Percentiles rank a stretch among this genome's conserved stretches.
These are phyloP conservation scores for Dothiorella sarmentorum DNA, from an alignment of 2,329 filamentous ascomycete genomes.

Conservation along the genomic window DNA sequence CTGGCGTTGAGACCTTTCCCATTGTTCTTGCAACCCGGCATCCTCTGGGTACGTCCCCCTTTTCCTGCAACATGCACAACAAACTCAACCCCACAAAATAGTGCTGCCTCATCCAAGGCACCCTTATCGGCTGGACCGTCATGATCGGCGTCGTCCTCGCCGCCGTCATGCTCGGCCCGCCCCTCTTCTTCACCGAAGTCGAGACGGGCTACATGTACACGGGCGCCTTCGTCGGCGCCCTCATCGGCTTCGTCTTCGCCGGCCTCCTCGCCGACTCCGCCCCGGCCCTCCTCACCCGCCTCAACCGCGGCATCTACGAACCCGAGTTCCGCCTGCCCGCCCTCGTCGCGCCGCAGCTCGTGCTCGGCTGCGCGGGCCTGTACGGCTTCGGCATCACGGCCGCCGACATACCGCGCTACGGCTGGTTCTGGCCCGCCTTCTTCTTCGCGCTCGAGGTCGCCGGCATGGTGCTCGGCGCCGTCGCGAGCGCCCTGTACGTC, in stretches of 20 bases:
- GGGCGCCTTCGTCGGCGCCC: slow-evolving; percentile 77
- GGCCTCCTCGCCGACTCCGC: slow-evolving; percentile 71
- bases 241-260: slow-evolving; percentile 72
- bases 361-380: slow-evolving; percentile 73
- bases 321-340: slow-evolving; percentile 68
- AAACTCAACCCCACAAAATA: background rate
- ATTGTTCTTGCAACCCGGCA: slow-evolving; percentile 77
- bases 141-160: slow-evolving; percentile 82
- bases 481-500: slow-evolving; percentile 81
- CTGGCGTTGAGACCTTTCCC: slow-evolving; percentile 71
- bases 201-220: slow-evolving; percentile 84
- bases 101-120: slow-evolving; percentile 74
- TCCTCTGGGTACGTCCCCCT: slow-evolving; percentile 59
- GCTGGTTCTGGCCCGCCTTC: slow-evolving; percentile 70
- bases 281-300: slow-evolving; percentile 65
- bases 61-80: background rate
- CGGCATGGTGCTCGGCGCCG: slow-evolving; percentile 89
- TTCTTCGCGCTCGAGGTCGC: slow-evolving; percentile 83
- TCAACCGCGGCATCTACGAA: slow-evolving; percentile 64
- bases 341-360: slow-evolving; percentile 75
- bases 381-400: slow-evolving; percentile 81
- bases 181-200: slow-evolving; percentile 77
- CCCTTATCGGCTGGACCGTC: slow-evolving; percentile 92
- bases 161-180: slow-evolving; percentile 76
- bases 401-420: slow-evolving; percentile 58